Evolutionary conservation across 768 basidiomycete species (phyloP).

Genomic region (Pleurotus salmoneostramineus): DNA sequence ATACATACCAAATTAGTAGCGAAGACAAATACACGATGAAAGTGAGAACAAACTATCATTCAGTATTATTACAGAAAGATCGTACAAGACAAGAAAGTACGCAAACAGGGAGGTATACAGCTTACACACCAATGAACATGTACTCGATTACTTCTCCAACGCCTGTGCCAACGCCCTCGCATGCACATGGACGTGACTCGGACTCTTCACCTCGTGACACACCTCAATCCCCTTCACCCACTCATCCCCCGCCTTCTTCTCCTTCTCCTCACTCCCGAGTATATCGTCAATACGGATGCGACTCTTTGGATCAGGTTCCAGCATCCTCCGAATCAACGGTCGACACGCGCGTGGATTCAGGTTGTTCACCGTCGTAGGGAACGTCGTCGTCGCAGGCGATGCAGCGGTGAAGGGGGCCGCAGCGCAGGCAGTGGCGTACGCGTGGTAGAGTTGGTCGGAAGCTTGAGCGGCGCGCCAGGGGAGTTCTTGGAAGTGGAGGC

Average conservation of each 20-base stretch:
- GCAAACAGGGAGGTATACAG: background rate
- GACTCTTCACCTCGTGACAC: slow-evolving; percentile 59
- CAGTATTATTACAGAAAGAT: too few species aligned
- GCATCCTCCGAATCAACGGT: slow-evolving; percentile 83
- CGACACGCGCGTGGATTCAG: slow-evolving; percentile 84
- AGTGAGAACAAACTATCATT: too few species aligned
- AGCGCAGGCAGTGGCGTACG: slow-evolving; percentile 63
- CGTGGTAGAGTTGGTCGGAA: slow-evolving; percentile 74
- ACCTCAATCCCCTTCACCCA: slow-evolving; percentile 85
- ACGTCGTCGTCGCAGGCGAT: slow-evolving; percentile 27
- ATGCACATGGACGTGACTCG: slow-evolving; percentile 70
- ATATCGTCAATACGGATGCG: slow-evolving; percentile 79
- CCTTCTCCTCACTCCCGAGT: slow-evolving; percentile 73
- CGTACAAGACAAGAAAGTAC: background rate
- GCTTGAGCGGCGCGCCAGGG: slow-evolving; percentile 95
- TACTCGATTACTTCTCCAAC: background rate
- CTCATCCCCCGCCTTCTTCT: slow-evolving; percentile 57
- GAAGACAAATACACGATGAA: too few species aligned
- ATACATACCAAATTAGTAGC: too few species aligned
- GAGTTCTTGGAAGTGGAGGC: slow-evolving; percentile 95
- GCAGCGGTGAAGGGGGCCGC: slow-evolving; percentile 35
- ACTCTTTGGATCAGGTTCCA: slow-evolving; percentile 87
- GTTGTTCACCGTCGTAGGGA: slow-evolving; percentile 77
- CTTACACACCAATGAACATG: background rate
- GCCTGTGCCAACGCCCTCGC: slow-evolving; percentile 56